phyloP scores from a whole-genome alignment of 2,329 filamentous ascomycete species.

The Claviceps sp. region DNA sequence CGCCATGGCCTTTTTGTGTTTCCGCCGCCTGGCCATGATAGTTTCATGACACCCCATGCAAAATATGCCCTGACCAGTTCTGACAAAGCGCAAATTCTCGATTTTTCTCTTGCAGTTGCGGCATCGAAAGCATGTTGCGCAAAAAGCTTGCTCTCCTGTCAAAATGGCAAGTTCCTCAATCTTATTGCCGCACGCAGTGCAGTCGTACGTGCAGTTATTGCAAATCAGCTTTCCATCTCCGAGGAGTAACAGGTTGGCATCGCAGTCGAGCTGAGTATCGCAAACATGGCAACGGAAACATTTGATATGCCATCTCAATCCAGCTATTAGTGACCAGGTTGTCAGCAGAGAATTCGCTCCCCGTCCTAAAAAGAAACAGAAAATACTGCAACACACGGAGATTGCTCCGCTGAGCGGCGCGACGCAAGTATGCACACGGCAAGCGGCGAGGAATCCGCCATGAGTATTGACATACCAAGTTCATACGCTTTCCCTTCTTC shows the following conservation, averaged over 20 bases:
- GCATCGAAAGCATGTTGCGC: slow-evolving; percentile 91
- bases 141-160: slow-evolving; percentile 95
- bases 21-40: slow-evolving; percentile 81
- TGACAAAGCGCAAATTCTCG: slow-evolving; percentile 92
- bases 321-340: slow-evolving; percentile 41
- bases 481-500: slow-evolving; percentile 99
- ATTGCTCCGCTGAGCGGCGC: neutral
- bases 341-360: slow-evolving; percentile 10
- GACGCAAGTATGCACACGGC: neutral
- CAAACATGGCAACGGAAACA: slow-evolving; percentile 98
- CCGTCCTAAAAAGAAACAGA: neutral
- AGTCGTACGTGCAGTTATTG: slow-evolving; percentile 99
- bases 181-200: slow-evolving; percentile 90
- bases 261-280: slow-evolving; percentile 88
- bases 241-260: slow-evolving; percentile 91
- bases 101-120: slow-evolving; percentile 98
- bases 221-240: slow-evolving; percentile 97
- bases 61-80: slow-evolving; percentile 96
- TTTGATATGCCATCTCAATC: slow-evolving; percentile 96
- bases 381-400: neutral
- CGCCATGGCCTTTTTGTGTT: slow-evolving; percentile 62
- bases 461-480: slow-evolving; percentile 53
- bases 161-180: slow-evolving; percentile 96
- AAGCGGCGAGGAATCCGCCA: neutral
- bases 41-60: slow-evolving; percentile 99